Conservation (phyloP, 768 basidiomycete genomes). For the Auriscalpium vulgare region DNA sequence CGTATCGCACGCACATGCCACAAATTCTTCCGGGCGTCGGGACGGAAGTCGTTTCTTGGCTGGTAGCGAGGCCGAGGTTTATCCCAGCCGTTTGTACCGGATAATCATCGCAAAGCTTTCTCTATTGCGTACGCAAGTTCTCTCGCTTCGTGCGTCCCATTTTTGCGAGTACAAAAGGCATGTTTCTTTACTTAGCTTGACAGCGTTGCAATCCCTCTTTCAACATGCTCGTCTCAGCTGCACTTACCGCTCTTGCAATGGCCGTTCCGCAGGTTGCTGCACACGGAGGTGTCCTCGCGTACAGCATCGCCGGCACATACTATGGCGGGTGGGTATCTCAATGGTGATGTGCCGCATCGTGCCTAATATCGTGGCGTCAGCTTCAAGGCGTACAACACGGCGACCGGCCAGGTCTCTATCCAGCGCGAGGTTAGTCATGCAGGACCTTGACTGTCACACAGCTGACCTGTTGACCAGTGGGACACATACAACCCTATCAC, state of each 20-base stretch:
- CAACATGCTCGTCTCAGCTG: slow-evolving; percentile 13
- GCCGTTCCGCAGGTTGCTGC: slow-evolving; percentile 20
- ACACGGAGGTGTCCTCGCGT: slow-evolving; percentile 33
- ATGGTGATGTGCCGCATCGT: not conserved
- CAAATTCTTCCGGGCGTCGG: too few species aligned
- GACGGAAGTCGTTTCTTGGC: too few species aligned
- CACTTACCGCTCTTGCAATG: slow-evolving; percentile 14
- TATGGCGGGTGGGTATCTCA: slow-evolving; percentile 25
- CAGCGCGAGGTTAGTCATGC: slow-evolving; percentile 21
- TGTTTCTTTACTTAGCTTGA: too few species aligned
- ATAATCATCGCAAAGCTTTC: too few species aligned
- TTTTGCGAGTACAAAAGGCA: not conserved
- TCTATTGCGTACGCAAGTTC: too few species aligned
- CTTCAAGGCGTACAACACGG: slow-evolving; percentile 30
- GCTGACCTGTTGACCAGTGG: slow-evolving; percentile 15
- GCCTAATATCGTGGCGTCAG: slow-evolving; percentile 7
- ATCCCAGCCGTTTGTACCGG: too few species aligned
- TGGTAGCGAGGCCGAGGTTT: too few species aligned
- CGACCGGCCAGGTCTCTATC: slow-evolving; percentile 32
- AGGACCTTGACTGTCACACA: too few species aligned
- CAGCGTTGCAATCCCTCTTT: not conserved
- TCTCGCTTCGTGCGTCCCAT: too few species aligned
- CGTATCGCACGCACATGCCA: too few species aligned
- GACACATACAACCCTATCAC: slow-evolving; percentile 33
- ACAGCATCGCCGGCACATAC: slow-evolving; percentile 23